A percentile compares a stretch with the other conserved stretches of the same genome.
Conservation (phyloP, 2,329 filamentous ascomycete genomes). For the Pestalotiopsis sp. region DNA sequence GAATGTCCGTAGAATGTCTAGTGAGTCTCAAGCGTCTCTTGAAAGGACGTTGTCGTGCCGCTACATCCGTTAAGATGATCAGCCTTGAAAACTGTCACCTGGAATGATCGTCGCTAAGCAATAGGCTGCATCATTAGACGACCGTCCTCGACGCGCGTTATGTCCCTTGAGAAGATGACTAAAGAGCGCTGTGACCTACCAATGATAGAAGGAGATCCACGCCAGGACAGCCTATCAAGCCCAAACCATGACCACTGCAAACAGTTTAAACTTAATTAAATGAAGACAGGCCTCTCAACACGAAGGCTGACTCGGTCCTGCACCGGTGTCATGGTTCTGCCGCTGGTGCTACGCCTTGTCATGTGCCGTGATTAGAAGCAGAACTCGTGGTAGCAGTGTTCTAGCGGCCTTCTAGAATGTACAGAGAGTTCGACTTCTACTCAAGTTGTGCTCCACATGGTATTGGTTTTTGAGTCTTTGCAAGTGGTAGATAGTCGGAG, state of each 20-base stretch:
- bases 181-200: neutral
- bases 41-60: neutral
- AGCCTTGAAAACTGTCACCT: neutral
- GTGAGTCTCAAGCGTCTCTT: neutral
- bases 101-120: neutral
- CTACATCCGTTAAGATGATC: neutral
- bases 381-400: neutral
- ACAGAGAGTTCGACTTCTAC: neutral
- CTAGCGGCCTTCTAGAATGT: neutral
- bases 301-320: neutral
- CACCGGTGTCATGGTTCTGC: neutral
- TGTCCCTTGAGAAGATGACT: neutral
- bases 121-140: neutral
- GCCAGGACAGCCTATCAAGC: neutral
- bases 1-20: neutral
- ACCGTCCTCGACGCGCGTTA: neutral
- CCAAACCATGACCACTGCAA: neutral
- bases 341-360: neutral
- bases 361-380: neutral
- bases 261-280: neutral
- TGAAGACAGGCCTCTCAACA: neutral
- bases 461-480: neutral
- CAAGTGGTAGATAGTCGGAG: neutral
- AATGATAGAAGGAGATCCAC: neutral
- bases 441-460: neutral